Percentiles rank a stretch among this genome's conserved stretches.
Conservation (phyloP, 2,329 filamentous ascomycete genomes). For the Raffaelea deltoideospora region DNA sequence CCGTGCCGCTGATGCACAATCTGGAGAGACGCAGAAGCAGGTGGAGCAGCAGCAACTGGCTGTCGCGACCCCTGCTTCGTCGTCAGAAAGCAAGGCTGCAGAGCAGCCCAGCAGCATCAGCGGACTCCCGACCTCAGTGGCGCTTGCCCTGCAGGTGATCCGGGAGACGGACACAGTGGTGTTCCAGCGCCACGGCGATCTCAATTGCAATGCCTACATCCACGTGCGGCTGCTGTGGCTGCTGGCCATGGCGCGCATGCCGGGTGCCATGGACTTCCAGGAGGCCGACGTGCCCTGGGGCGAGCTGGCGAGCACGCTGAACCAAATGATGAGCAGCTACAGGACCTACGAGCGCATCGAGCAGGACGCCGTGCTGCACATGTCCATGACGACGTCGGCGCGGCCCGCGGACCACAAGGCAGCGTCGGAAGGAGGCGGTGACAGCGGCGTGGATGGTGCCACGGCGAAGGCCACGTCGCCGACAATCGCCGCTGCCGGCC, state of each 20-base stretch:
- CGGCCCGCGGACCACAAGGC: neutral
- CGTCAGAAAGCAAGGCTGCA: neutral
- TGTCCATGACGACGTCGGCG: neutral
- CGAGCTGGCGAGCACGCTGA: slow-evolving; percentile 22
- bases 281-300: slow-evolving; percentile 25
- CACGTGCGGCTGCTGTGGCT: slow-evolving; percentile 50
- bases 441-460: neutral
- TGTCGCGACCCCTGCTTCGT: slow-evolving; percentile 9
- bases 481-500: too few species aligned
- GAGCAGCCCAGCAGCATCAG: slow-evolving; percentile 2
- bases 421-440: neutral
- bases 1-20: neutral
- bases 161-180: slow-evolving; percentile 29
- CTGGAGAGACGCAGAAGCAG: neutral
- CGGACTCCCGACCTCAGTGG: neutral
- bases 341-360: slow-evolving; percentile 20
- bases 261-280: slow-evolving; percentile 26
- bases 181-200: slow-evolving; percentile 36
- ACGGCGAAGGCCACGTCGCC: too few species aligned
- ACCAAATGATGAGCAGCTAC: slow-evolving; percentile 15
- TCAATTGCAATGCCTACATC: slow-evolving; percentile 45
- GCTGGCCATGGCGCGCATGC: slow-evolving; percentile 24
- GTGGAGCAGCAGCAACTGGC: slow-evolving; percentile 6
- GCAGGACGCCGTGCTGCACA: slow-evolving; percentile 22
- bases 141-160: slow-evolving; percentile 15